Conservation (phyloP, 306 rosid genomes). For the Acacia crassicarpa region DNA sequence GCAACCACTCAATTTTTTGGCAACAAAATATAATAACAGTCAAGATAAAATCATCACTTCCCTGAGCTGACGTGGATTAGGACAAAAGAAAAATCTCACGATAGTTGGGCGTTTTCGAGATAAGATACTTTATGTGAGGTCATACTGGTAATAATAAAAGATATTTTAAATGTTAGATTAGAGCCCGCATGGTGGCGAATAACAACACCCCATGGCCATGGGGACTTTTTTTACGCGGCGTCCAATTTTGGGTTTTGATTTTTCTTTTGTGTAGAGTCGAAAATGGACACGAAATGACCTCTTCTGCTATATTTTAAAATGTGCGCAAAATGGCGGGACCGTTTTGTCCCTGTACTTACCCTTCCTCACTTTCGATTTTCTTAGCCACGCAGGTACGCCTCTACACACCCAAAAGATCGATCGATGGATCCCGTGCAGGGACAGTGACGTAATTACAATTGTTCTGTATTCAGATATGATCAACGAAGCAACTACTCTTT, state of each 20-base stretch:
- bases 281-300: neutral
- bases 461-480: neutral
- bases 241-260: neutral
- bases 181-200: neutral
- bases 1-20: neutral
- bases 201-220: neutral
- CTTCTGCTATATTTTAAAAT: slow-evolving; percentile 26
- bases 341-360: neutral
- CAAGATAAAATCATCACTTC: neutral
- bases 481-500: neutral
- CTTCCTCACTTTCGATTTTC: too few relatives aligned
- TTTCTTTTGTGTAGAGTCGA: too few relatives aligned
- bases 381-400: too few relatives aligned
- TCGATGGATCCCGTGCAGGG: slow-evolving; percentile 30
- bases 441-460: neutral
- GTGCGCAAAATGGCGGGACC: neutral
- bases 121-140: too few relatives aligned
- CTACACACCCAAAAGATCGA: neutral
- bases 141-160: neutral
- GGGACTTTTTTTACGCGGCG: neutral
- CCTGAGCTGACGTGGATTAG: neutral
- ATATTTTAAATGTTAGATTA: neutral
- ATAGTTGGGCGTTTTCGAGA: neutral
- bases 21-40: neutral
- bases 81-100: neutral